Evolutionary conservation across 176 grass and related monocot genomes (phyloP).

Genomic region (Raddia guianensis): DNA sequence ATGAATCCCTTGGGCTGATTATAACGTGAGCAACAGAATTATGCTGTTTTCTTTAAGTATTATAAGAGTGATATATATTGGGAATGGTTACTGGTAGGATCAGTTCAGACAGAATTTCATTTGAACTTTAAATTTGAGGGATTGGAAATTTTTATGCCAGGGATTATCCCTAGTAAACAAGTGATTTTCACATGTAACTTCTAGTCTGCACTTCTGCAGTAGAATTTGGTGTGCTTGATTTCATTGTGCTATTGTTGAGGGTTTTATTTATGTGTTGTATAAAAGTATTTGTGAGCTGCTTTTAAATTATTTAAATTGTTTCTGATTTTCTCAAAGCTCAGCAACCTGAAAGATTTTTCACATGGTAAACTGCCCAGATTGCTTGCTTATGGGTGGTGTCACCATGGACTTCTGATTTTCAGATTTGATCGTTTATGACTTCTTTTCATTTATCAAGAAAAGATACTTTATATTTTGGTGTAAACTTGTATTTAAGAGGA

Average conservation of each 20-base stretch:
- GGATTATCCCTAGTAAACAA: constrained; percentile 10
- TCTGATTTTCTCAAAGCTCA: not conserved
- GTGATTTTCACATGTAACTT: not conserved
- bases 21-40: not conserved
- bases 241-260: not conserved
- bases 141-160: not conserved
- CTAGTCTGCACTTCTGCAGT: constrained; percentile 3
- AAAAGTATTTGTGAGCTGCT: not conserved
- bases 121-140: not conserved
- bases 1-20: not conserved
- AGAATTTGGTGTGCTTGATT: not conserved
- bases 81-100: not conserved
- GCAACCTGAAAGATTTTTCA: constrained; percentile 5
- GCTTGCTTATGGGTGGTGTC: not conserved
- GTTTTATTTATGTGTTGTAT: not conserved
- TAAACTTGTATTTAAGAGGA: constrained; percentile 24
- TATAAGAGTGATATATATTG: not conserved
- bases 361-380: constrained; percentile 16
- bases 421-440: not conserved
- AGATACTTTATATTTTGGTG: not conserved
- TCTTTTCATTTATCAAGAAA: not conserved
- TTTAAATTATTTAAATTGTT: not conserved
- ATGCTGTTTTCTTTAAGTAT: constrained; percentile 8
- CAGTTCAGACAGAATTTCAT: not conserved
- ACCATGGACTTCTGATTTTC: not conserved